phyloP scores from a whole-genome alignment of 192 early-diverging fungal species.

The Gonapodya sp. region DNA sequence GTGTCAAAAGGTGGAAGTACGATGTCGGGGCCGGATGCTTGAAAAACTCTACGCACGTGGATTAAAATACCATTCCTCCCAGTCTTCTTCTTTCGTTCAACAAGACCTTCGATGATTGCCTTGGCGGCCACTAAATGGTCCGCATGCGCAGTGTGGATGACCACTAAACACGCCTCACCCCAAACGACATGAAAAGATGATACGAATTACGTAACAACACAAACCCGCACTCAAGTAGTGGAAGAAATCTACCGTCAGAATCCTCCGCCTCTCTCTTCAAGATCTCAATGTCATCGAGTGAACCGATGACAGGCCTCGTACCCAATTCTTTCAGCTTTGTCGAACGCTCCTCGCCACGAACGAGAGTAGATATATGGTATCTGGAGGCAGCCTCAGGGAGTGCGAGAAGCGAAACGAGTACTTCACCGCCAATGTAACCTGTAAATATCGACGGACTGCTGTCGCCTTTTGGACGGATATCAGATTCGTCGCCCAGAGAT shows the following conservation, averaged over 20 bases:
- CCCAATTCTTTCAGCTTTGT: neutral
- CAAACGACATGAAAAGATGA: too few relatives aligned
- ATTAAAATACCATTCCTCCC: neutral
- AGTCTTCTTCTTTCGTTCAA: neutral
- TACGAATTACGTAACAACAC: too few relatives aligned
- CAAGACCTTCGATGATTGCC: conserved; percentile 16
- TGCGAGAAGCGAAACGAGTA: neutral
- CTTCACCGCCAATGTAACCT: neutral
- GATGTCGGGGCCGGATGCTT: neutral
- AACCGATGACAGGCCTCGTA: neutral
- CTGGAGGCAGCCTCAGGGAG: neutral
- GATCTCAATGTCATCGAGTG: neutral
- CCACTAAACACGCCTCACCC: too few relatives aligned
- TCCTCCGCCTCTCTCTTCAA: neutral
- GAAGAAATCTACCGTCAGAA: neutral
- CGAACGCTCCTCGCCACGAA: neutral
- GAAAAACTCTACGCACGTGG: neutral
- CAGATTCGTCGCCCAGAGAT: neutral
- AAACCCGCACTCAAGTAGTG: too few relatives aligned
- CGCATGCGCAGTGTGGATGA: conserved; percentile 26
- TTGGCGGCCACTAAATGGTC: conserved; percentile 22
- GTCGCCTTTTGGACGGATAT: neutral
- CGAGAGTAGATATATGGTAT: neutral
- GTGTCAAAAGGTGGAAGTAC: neutral
- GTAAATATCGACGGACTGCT: neutral